Conservation (phyloP, 2,329 filamentous ascomycete genomes). For the Thielaviopsis ethacetica region DNA sequence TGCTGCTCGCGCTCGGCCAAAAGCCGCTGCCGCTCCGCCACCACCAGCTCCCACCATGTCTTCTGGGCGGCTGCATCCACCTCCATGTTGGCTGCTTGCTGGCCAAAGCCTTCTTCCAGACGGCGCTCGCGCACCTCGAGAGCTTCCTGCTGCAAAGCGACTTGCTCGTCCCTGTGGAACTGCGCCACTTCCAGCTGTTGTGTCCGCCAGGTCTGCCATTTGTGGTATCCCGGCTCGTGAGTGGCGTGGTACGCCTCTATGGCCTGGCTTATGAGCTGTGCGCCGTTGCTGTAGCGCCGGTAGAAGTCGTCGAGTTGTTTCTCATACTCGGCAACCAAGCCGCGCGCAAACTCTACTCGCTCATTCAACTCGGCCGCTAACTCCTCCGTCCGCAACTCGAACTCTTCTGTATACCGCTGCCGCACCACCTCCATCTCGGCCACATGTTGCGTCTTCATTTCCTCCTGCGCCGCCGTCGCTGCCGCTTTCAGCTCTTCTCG, state of each 20-base stretch:
- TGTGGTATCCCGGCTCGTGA: conserved; percentile 17
- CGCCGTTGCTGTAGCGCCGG: not conserved
- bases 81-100: conserved; percentile 12
- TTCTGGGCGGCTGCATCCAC: conserved; percentile 4
- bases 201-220: conserved; percentile 26
- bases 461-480: conserved; percentile 15
- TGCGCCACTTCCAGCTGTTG: conserved; percentile 23
- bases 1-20: not conserved
- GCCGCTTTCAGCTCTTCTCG: conserved; percentile 16
- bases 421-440: conserved; percentile 19
- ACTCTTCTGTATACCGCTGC: conserved; percentile 15
- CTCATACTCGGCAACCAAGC: conserved; percentile 28
- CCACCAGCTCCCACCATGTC: conserved; percentile 6
- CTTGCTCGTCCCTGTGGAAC: conserved; percentile 17
- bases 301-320: conserved; percentile 18
- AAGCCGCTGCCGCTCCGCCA: conserved; percentile 1
- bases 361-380: conserved; percentile 25
- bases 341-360: conserved; percentile 25
- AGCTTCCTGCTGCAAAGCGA: conserved; percentile 14
- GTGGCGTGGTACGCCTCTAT: conserved; percentile 1
- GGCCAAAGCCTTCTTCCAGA: conserved; percentile 1
- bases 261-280: conserved; percentile 22
- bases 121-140: not conserved
- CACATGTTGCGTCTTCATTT: conserved; percentile 20
- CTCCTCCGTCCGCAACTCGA: conserved; percentile 20